A percentile compares a stretch with the other conserved stretches of the same genome.
phyloP scores from a whole-genome alignment of 2,329 filamentous ascomycete genomes.

The Achaetomium macrosporum region DNA sequence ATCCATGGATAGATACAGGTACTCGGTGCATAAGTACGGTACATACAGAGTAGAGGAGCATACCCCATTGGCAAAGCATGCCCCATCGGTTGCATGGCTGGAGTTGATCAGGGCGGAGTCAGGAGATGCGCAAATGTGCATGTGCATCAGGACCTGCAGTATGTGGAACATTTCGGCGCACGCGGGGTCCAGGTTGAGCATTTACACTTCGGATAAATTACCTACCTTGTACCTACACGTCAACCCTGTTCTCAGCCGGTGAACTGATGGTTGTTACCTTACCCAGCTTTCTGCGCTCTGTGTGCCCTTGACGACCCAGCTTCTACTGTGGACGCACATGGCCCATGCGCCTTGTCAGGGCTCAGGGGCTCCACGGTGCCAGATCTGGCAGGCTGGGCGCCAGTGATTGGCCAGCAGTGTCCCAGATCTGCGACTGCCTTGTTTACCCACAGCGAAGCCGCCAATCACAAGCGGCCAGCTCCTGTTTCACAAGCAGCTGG shows the following conservation, averaged over 20 bases:
- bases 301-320: too few relatives aligned
- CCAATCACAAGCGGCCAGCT: conserved; percentile 12
- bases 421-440: not conserved
- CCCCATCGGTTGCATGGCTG: too few relatives aligned
- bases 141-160: not conserved
- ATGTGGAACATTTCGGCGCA: too few relatives aligned
- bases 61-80: not conserved
- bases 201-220: too few relatives aligned
- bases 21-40: not conserved
- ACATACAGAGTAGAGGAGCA: not conserved
- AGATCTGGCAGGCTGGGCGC: not conserved
- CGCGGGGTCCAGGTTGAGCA: too few relatives aligned
- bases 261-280: too few relatives aligned
- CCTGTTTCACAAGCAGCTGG: conserved; percentile 4
- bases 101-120: not conserved
- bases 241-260: too few relatives aligned
- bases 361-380: not conserved
- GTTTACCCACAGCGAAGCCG: not conserved
- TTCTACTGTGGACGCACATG: not conserved
- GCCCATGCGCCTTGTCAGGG: conserved; percentile 4
- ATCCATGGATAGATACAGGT: too few relatives aligned
- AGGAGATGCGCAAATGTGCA: not conserved
- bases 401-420: conserved; percentile 6
- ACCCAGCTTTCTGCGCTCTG: too few relatives aligned
- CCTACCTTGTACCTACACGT: too few relatives aligned